Conservation (phyloP, 805 yeast genomes). For the Isabelozyma heimii region DNA sequence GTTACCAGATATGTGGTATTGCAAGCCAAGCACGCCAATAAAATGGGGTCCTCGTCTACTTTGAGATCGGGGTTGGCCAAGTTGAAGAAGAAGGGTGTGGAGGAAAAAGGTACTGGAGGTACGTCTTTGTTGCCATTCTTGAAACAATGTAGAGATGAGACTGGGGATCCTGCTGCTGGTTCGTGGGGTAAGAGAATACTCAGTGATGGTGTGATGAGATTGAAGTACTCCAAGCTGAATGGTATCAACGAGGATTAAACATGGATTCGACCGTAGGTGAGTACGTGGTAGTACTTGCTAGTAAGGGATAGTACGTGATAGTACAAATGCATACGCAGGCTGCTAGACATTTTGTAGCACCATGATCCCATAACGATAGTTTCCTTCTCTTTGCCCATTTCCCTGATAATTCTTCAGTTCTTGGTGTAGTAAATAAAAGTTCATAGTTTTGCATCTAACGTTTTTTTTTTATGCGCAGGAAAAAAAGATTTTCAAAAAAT, state of each 20-base stretch:
- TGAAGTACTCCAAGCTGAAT: slow-evolving; percentile 37
- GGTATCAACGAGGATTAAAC: slow-evolving; percentile 38
- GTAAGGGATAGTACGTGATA: background rate
- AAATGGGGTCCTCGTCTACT: slow-evolving; percentile 56
- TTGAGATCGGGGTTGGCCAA: slow-evolving; percentile 67
- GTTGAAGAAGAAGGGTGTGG: slow-evolving; percentile 44
- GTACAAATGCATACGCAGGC: background rate
- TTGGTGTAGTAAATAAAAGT: background rate
- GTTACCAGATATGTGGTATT: slow-evolving; percentile 83
- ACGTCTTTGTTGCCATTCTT: slow-evolving; percentile 87
- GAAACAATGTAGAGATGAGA: slow-evolving; percentile 94
- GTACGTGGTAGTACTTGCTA: background rate
- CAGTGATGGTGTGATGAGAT: slow-evolving; percentile 51
- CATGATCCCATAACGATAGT: no score
- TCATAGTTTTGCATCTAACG: background rate
- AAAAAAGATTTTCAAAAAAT: background rate
- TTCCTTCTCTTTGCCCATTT: no score
- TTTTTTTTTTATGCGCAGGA: background rate
- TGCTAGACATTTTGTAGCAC: no score
- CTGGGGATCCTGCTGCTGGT: slow-evolving; percentile 92
- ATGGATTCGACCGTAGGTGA: no score
- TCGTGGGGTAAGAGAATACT: slow-evolving; percentile 80
- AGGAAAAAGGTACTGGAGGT: slow-evolving; percentile 88
- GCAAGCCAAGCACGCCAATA: slow-evolving; percentile 62
- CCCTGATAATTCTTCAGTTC: no score